phyloP scores from a whole-genome alignment of 164 flowering plant species.

The Aristolochia contorta region DNA sequence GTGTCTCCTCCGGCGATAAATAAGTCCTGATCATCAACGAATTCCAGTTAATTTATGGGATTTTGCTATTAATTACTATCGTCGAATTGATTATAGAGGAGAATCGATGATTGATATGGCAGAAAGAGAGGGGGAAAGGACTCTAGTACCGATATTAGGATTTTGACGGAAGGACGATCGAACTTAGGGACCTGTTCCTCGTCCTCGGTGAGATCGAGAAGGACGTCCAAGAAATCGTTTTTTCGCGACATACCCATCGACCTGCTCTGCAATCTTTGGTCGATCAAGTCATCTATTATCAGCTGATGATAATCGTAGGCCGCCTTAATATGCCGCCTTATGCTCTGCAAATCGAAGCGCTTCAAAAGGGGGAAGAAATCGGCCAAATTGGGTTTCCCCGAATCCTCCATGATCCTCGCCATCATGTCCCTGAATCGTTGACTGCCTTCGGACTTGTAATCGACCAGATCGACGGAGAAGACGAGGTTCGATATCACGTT shows the following conservation, averaged over 20 bases:
- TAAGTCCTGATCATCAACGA: conserved; percentile 15
- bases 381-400: conserved; percentile 14
- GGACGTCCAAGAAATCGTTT: conserved; percentile 8
- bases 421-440: conserved; percentile 15
- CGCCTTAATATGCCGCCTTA: not conserved
- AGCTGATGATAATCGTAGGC: not conserved
- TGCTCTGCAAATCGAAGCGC: conserved; percentile 10
- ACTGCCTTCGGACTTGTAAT: conserved; percentile 7
- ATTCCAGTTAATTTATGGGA: not conserved
- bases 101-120: too few species aligned
- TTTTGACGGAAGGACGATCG: not conserved
- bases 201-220: conserved; percentile 4
- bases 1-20: conserved; percentile 22
- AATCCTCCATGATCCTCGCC: conserved; percentile 7
- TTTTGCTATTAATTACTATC: not conserved
- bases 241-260: not conserved
- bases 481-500: conserved; percentile 17
- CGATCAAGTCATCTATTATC: conserved; percentile 14
- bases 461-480: conserved; percentile 15
- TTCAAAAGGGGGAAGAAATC: conserved; percentile 13
- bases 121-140: too few species aligned
- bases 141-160: too few species aligned
- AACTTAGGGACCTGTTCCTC: not conserved
- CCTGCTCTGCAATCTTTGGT: not conserved
- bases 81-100: too few species aligned